These are phyloP conservation scores for Pterocarpus macrocarpus DNA, from an alignment of 306 rosid species.

Conservation along the genomic window DNA sequence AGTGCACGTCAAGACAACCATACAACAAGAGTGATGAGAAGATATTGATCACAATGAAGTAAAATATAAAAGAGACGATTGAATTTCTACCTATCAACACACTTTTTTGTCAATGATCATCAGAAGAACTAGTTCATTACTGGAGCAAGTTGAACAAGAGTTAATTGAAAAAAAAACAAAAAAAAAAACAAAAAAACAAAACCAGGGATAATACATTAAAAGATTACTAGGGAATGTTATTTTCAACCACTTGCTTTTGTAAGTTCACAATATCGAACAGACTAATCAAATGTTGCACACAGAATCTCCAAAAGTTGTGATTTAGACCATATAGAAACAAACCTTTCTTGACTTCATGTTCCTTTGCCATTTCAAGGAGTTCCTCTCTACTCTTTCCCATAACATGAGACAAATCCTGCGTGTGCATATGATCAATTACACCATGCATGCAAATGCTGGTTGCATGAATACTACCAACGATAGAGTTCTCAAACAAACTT, in stretches of 20 bases:
- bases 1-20: not conserved
- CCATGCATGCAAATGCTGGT: conserved; percentile 24
- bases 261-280: conserved; percentile 23
- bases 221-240: not conserved
- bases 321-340: conserved; percentile 40
- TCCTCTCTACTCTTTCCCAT: conserved; percentile 88
- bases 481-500: conserved; percentile 48
- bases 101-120: not conserved
- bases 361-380: conserved; percentile 78
- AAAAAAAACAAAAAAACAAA: too few species aligned
- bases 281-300: conserved; percentile 16
- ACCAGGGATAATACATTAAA: not conserved
- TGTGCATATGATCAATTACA: conserved; percentile 47
- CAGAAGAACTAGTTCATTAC: not conserved
- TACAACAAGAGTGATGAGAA: not conserved
- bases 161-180: too few species aligned
- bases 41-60: not conserved
- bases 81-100: not conserved
- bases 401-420: conserved; percentile 84
- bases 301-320: conserved; percentile 32
- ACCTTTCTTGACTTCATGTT: conserved; percentile 70
- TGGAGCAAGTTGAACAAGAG: not conserved
- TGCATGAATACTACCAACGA: conserved; percentile 29
- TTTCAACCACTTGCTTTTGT: conserved; percentile 15
- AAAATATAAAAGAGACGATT: too few species aligned